These are phyloP conservation scores for Tympanopsis confertula DNA, from an alignment of 2,329 filamentous ascomycete genomes.

Conservation along the genomic window DNA sequence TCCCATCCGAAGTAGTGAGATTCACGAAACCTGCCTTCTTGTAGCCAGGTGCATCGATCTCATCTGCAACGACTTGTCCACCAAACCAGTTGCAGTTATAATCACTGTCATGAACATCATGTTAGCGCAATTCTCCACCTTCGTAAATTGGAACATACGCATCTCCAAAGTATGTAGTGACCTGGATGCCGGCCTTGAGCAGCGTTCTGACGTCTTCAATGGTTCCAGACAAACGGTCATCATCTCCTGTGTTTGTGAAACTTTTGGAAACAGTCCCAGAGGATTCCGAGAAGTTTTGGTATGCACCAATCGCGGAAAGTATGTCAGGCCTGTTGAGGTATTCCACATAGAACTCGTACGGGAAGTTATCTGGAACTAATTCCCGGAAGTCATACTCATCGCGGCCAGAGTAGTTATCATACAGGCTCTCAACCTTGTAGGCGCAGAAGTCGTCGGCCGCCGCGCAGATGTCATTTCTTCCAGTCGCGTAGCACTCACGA, in stretches of 20 bases:
- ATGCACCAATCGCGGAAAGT: slow-evolving; percentile 39
- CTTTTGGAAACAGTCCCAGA: slow-evolving; percentile 24
- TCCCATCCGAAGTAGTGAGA: slow-evolving; percentile 23
- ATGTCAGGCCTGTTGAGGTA: slow-evolving; percentile 39
- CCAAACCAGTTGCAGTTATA: slow-evolving; percentile 40
- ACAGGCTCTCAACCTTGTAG: slow-evolving; percentile 28
- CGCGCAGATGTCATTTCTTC: slow-evolving; percentile 24
- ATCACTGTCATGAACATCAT: too few species aligned
- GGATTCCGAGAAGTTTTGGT: slow-evolving; percentile 37
- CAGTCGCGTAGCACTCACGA: slow-evolving; percentile 32
- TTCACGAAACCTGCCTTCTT: slow-evolving; percentile 21
- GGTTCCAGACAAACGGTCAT: slow-evolving; percentile 8
- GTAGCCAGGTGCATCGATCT: slow-evolving; percentile 37
- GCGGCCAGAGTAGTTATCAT: slow-evolving; percentile 24
- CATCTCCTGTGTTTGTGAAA: slow-evolving; percentile 17
- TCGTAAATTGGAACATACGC: too few species aligned
- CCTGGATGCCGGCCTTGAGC: slow-evolving; percentile 38
- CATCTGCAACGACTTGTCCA: slow-evolving; percentile 28
- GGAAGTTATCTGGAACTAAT: slow-evolving; percentile 32
- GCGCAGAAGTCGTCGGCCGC: slow-evolving; percentile 31
- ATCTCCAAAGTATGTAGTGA: slow-evolving; percentile 42
- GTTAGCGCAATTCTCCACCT: too few species aligned
- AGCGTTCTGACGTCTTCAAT: slow-evolving; percentile 32
- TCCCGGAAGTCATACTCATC: slow-evolving; percentile 43
- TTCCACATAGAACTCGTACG: slow-evolving; percentile 32